Evolutionary conservation across 108 stramenopile species (phyloP), one percentile per base, ranked within the genome.

Genomic region (Hondaea fermentalgiana): DNA sequence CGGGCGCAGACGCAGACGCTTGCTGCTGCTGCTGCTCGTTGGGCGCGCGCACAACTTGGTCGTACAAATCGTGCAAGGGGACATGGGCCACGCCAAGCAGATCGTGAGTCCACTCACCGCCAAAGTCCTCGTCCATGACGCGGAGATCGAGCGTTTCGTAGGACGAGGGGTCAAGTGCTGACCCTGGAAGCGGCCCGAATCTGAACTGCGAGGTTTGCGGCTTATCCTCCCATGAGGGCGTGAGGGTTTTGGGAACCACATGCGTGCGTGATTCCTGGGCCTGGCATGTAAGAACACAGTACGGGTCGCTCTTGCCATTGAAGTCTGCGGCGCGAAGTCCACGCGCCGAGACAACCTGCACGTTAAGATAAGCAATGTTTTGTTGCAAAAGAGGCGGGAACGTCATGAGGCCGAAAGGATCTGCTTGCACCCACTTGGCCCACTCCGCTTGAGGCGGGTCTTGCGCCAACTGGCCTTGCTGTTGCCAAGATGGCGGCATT

Each of bases 251-350:
- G 3, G 49, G n/a, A 0, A 83, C 72, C 21, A 53, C 51, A n/a
- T 83, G 72, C 19, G 72, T 83, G 44, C 72, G 72, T 12, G 51
- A 83, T 53, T 83, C 72, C 72, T 83, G 49, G 51, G 8, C 10
- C 5, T 83, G 49, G 4, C 72, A 83, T 1, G 42, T 83, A 1
- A 83, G 49, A 6, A 53, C n/a, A 83, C 72, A 83, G 51, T 83
- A 83, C 51, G 72, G 72, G n/a, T 83, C 72, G 72, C 72, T 83
- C 49, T 21, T 83, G 28, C 72, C 72, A n/a, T 23, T 53, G n/a
- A 83, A 51, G 51, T 83, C 72, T 5, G 72, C 72, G 17, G 72
- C 72, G 21, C 21, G 72, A 12, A 83, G 51, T 17, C 51, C 51
- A 1, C 51, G n/a, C 23, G 49, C 72, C 0, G 21, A 23, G 6